Base-by-base conservation (phyloP, 2,329 filamentous ascomycete genomes). In the Alternaria sp. region DNA sequence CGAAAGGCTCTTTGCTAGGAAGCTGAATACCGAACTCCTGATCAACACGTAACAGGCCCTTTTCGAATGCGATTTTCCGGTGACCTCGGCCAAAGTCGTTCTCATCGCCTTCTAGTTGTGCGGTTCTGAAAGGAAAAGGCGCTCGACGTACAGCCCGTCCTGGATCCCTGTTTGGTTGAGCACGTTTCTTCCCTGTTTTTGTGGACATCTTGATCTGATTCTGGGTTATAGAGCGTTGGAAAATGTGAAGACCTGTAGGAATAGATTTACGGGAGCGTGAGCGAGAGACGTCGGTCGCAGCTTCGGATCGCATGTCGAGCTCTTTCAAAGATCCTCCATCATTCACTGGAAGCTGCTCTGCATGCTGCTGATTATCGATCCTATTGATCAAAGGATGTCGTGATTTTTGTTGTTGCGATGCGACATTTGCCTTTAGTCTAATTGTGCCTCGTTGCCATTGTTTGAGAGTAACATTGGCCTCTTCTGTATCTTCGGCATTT, bases 401-500 rank as follows among this genome's bases (percentile, higher is more conserved):
- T 16, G 28, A 51, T 9, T 41, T 51, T 1, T 7, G 38, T 54
- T 16, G 41, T 49, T 43, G 54, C 7, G 53, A 30, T 18, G n/a
- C 8, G 16, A 57, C 18, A 48, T 63, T 65, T 16, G 46, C 8
- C 20, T 57, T 68, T 5, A 69, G 69, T 46, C 66, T 70, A 12
- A 78, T 32, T 22, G 64, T 74, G 18, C 86, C 86, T 36, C 73
- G 72, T 64, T 75, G 81, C 87, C 87, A 88, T 57, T 83, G 78
- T 46, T 71, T 75, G 51, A 89, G 75, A 3, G 80, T 79, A 32
- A 70, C 64, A 51, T 82, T 84, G 7, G 84, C 85, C 67, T 89
- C 86, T 48, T 81, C 76, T 1, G 86, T 88, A 61, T 89, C 87
- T 8, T 77, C 66, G 32, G 74, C 76, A 24, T 83, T 87, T 16